Evolutionary conservation across 495 filamentous ascomycete species (phyloP).

Genomic region (Penicillium steckii): DNA sequence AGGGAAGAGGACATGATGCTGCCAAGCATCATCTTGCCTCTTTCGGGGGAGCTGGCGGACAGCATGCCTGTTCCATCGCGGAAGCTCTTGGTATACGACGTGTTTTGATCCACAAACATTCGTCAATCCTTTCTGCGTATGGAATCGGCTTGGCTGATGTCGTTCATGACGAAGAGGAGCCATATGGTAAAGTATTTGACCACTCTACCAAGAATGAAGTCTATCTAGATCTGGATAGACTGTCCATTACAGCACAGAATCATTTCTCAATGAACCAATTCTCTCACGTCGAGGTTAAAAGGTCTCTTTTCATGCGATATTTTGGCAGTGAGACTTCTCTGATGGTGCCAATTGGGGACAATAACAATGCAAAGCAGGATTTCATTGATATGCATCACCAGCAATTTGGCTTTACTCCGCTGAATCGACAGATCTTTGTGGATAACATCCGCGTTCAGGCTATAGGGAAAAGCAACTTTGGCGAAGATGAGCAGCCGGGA

Average conservation of each 20-base stretch:
- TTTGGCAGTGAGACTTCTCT: constrained; percentile 43
- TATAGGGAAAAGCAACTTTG: constrained; percentile 44
- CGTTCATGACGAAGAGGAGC: constrained; percentile 63
- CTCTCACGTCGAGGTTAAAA: constrained; percentile 20
- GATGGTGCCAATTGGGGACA: constrained; percentile 40
- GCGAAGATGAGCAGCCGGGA: too few relatives aligned
- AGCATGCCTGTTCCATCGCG: constrained; percentile 93
- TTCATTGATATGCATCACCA: constrained; percentile 85
- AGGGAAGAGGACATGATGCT: constrained; percentile 87
- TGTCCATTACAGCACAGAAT: not conserved
- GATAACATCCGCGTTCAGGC: constrained; percentile 83
- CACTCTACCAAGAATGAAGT: not conserved
- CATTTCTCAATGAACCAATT: constrained; percentile 10
- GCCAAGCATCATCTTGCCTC: constrained; percentile 81
- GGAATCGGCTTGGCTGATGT: constrained; percentile 93
- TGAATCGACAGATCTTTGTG: constrained; percentile 48
- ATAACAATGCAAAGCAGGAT: constrained; percentile 65
- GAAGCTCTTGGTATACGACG: constrained; percentile 79
- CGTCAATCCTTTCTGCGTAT: constrained; percentile 88
- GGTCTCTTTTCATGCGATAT: constrained; percentile 47
- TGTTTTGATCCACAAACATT: constrained; percentile 88
- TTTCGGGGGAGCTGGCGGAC: constrained; percentile 90
- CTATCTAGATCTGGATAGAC: constrained; percentile 52
- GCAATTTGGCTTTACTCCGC: constrained; percentile 89
- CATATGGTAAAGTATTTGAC: constrained; percentile 65